These are phyloP conservation scores for Incumbomyces delicatus DNA, from an alignment of 2,329 filamentous ascomycete genomes.

Conservation along the genomic window DNA sequence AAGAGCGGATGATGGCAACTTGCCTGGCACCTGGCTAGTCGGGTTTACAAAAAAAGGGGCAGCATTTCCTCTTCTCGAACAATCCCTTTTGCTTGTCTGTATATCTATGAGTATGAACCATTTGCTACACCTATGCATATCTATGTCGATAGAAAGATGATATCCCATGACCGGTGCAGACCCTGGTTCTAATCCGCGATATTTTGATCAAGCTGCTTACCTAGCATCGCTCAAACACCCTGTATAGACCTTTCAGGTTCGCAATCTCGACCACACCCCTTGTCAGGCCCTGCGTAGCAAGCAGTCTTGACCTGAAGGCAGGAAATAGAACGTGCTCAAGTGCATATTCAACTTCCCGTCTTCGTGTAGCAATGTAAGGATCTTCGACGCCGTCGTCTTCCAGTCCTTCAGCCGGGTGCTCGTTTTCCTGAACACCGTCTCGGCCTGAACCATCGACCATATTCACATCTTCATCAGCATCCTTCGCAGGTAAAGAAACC, in stretches of 20 bases:
- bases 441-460: constrained; percentile 8
- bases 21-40: too few species aligned
- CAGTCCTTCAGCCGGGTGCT: constrained; percentile 1
- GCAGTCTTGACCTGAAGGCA: constrained; percentile 69
- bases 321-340: constrained; percentile 86
- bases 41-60: too few species aligned
- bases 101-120: too few species aligned
- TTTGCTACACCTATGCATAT: too few species aligned
- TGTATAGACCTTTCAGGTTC: constrained; percentile 82
- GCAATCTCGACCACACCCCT: constrained; percentile 76
- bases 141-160: too few species aligned
- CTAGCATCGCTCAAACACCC: constrained; percentile 87
- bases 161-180: too few species aligned
- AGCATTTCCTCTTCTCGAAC: too few species aligned
- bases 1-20: too few species aligned
- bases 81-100: too few species aligned
- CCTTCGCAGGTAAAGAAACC: background rate
- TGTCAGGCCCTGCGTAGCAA: constrained; percentile 71
- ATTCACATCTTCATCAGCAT: constrained; percentile 7
- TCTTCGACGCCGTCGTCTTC: constrained; percentile 40
- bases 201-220: background rate
- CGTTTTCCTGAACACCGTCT: background rate
- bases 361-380: constrained; percentile 38
- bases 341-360: constrained; percentile 60
- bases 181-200: too few species aligned